Percentiles rank a stretch among this genome's conserved stretches.
phyloP scores from a whole-genome alignment of 1,139 yeast species.

The Zhuliangozyma parablackwelliae region DNA sequence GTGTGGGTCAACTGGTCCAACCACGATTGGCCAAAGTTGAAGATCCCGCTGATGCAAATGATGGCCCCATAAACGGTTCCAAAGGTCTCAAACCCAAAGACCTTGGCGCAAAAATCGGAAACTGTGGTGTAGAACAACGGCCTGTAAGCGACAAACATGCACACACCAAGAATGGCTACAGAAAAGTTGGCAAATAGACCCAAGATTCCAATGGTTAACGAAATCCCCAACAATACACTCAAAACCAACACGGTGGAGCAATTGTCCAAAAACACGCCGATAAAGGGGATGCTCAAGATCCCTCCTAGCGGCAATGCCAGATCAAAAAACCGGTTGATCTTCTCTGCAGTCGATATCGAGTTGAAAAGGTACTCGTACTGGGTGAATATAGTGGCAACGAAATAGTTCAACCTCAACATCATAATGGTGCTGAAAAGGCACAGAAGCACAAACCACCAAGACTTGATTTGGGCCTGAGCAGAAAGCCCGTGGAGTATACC shows the following conservation, averaged over 20 bases:
- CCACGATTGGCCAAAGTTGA: constrained; percentile 34
- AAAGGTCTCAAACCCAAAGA: constrained; percentile 46
- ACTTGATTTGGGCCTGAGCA: constrained; percentile 35
- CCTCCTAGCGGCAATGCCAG: constrained; percentile 47
- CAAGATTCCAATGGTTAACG: constrained; percentile 32
- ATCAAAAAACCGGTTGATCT: constrained; percentile 35
- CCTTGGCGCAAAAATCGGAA: constrained; percentile 44
- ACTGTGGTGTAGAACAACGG: constrained; percentile 45
- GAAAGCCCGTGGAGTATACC: constrained; percentile 44
- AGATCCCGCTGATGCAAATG: constrained; percentile 36
- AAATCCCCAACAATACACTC: constrained; percentile 23
- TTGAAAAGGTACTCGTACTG: constrained; percentile 39
- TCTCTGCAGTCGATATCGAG: constrained; percentile 22
- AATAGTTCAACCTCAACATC: constrained; percentile 44
- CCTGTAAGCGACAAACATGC: constrained; percentile 38
- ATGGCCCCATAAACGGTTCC: constrained; percentile 47
- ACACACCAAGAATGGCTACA: constrained; percentile 30
- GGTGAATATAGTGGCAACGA: constrained; percentile 43
- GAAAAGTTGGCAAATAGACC: constrained; percentile 30
- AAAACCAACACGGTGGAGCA: constrained; percentile 34
- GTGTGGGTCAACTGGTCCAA: constrained; percentile 40
- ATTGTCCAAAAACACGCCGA: constrained; percentile 37
- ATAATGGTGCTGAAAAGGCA: constrained; percentile 37
- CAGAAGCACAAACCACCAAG: constrained; percentile 42
- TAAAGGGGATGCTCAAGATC: constrained; percentile 37